Conservation (phyloP, 2,329 filamentous ascomycete species). For the Simplicillium aogashimaense region DNA sequence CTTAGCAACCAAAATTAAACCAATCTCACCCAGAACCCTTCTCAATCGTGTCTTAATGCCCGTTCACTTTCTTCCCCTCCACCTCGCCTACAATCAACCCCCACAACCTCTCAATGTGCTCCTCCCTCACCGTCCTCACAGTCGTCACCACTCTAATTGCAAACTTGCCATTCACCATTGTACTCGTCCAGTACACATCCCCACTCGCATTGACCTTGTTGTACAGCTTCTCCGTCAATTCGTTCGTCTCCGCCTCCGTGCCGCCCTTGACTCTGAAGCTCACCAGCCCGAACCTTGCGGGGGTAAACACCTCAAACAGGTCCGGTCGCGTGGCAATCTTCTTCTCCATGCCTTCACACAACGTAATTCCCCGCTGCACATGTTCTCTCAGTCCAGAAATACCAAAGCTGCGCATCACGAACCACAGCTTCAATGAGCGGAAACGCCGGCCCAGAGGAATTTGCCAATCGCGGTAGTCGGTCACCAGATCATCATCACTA, state of each 20-base stretch:
- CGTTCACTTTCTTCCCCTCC: slow-evolving; percentile 24
- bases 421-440: slow-evolving; percentile 88
- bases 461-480: slow-evolving; percentile 95
- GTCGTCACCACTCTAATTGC: slow-evolving; percentile 75
- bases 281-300: slow-evolving; percentile 68
- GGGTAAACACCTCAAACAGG: slow-evolving; percentile 66
- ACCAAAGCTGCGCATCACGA: slow-evolving; percentile 78
- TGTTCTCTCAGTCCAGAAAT: slow-evolving; percentile 65
- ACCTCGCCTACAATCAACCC: slow-evolving; percentile 57
- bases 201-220: slow-evolving; percentile 64
- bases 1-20: no score
- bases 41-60: slow-evolving; percentile 1
- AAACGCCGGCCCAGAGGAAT: slow-evolving; percentile 87
- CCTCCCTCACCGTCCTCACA: slow-evolving; percentile 55
- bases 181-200: slow-evolving; percentile 75
- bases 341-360: slow-evolving; percentile 61
- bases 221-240: slow-evolving; percentile 63
- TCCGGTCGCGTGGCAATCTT: slow-evolving; percentile 51
- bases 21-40: no score
- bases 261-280: slow-evolving; percentile 53
- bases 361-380: slow-evolving; percentile 55
- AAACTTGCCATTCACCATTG: slow-evolving; percentile 61
- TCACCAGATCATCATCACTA: slow-evolving; percentile 74
- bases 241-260: slow-evolving; percentile 47
- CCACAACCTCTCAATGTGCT: slow-evolving; percentile 66